Percentiles rank a stretch among this genome's conserved stretches.
Conservation (phyloP, 2,329 filamentous ascomycete species). For the Trichoderma sp. region DNA sequence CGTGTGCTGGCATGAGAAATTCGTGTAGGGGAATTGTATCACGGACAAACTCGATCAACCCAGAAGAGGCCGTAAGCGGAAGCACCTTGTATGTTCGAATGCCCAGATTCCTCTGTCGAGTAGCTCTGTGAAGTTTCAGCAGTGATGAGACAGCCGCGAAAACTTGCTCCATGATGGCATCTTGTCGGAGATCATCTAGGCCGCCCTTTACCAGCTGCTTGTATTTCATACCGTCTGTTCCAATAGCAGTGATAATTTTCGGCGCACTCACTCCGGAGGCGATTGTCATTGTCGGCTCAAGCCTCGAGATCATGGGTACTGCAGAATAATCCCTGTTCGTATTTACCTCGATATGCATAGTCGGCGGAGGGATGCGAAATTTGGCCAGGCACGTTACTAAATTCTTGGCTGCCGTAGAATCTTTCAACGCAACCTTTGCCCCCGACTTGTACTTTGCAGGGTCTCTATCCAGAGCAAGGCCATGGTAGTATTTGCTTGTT, state of each 20-base stretch:
- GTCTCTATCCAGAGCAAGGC: conserved; percentile 67
- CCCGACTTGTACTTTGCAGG: conserved; percentile 69
- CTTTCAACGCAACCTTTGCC: conserved; percentile 65
- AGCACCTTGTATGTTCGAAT: conserved; percentile 98
- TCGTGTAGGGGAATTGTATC: conserved; percentile 92
- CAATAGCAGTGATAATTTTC: conserved; percentile 85
- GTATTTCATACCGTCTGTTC: conserved; percentile 76
- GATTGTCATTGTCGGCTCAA: conserved; percentile 78
- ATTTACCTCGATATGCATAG: conserved; percentile 79
- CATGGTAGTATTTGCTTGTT: conserved; percentile 69
- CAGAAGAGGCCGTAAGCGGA: conserved; percentile 80
- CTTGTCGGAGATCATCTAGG: conserved; percentile 93
- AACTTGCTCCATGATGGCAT: conserved; percentile 99
- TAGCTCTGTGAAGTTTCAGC: conserved; percentile 81
- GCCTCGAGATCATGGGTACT: conserved; percentile 72
- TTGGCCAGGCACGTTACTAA: conserved; percentile 66
- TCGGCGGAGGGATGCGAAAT: conserved; percentile 81
- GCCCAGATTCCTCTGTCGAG: conserved; percentile 83
- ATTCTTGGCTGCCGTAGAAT: conserved; percentile 63
- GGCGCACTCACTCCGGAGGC: conserved; percentile 90
- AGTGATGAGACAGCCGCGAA: conserved; percentile 94
- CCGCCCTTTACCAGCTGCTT: conserved; percentile 95
- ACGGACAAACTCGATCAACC: conserved; percentile 95
- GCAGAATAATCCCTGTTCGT: conserved; percentile 74
- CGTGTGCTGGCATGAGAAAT: conserved; percentile 88